These are phyloP conservation scores for Aspergillus caelatus DNA, from an alignment of 2,329 filamentous ascomycete species.

Conservation along the genomic window DNA sequence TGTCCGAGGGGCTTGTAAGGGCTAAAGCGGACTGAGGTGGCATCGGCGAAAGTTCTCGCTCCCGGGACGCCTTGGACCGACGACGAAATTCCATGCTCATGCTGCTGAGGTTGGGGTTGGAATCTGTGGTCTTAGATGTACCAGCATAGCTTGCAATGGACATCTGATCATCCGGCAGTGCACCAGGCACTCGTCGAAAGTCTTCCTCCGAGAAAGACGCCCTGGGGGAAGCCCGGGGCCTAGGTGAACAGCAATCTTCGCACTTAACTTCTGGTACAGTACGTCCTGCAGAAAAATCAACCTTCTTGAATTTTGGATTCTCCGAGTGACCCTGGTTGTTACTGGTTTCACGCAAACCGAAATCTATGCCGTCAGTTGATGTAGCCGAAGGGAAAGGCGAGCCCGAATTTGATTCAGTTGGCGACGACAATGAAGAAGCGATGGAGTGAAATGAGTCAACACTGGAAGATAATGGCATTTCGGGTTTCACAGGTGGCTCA, in stretches of 20 bases:
- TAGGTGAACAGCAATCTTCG: constrained; percentile 10
- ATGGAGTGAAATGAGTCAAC: constrained; percentile 49
- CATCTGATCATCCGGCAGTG: constrained; percentile 6
- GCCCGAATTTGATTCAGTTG: constrained; percentile 22
- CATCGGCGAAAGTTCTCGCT: constrained; percentile 66
- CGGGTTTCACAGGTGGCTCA: constrained; percentile 30
- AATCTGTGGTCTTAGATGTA: constrained; percentile 33
- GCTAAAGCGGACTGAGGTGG: constrained; percentile 68
- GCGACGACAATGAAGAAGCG: constrained; percentile 26
- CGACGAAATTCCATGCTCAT: constrained; percentile 49
- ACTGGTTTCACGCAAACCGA: not conserved
- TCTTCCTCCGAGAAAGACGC: constrained; percentile 14
- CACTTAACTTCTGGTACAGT: constrained; percentile 9
- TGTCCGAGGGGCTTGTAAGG: constrained; percentile 51
- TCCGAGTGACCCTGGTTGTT: constrained; percentile 2
- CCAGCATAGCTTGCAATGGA: not conserved
- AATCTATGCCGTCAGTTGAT: constrained; percentile 12
- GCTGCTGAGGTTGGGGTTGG: constrained; percentile 28
- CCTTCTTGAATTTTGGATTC: constrained; percentile 5
- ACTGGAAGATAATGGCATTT: constrained; percentile 38
- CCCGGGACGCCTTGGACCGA: constrained; percentile 58
- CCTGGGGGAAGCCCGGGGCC: constrained; percentile 5
- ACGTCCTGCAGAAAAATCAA: constrained; percentile 32
- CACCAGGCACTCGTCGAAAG: not conserved
- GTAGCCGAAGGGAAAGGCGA: constrained; percentile 24